Evolutionary conservation across 2,329 filamentous ascomycete genomes (phyloP).

Genomic region (Thermoascus crustaceus): DNA sequence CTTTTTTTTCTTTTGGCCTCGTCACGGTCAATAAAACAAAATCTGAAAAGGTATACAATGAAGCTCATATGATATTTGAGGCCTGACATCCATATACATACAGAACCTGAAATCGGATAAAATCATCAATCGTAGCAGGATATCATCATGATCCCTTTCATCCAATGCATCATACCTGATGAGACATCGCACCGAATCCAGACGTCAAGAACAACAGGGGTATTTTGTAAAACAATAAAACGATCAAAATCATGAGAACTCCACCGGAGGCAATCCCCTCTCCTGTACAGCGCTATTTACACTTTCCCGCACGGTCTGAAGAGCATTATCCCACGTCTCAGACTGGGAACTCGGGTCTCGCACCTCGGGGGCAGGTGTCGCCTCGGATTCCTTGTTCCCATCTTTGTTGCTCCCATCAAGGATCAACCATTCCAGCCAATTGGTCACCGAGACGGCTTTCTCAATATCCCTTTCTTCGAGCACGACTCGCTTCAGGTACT

Average conservation of each 20-base stretch:
- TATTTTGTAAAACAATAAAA: background rate
- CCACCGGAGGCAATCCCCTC: constrained; percentile 40
- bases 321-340: constrained; percentile 27
- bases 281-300: constrained; percentile 36
- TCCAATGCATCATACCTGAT: no score
- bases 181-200: background rate
- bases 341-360: constrained; percentile 12
- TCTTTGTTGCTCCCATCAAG: constrained; percentile 33
- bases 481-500: constrained; percentile 66
- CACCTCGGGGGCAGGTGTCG: background rate
- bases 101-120: no score
- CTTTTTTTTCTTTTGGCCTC: no score
- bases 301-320: constrained; percentile 33
- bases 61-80: no score
- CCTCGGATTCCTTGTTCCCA: constrained; percentile 34
- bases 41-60: no score
- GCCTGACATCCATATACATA: no score
- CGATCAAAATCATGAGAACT: constrained; percentile 25
- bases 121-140: no score
- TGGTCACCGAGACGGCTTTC: constrained; percentile 62
- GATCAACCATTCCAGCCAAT: constrained; percentile 50
- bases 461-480: constrained; percentile 66
- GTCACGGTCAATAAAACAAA: no score
- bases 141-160: no score
- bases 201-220: background rate